Conservation (phyloP, 2,329 filamentous ascomycete species). For the Xylaria sp. region DNA sequence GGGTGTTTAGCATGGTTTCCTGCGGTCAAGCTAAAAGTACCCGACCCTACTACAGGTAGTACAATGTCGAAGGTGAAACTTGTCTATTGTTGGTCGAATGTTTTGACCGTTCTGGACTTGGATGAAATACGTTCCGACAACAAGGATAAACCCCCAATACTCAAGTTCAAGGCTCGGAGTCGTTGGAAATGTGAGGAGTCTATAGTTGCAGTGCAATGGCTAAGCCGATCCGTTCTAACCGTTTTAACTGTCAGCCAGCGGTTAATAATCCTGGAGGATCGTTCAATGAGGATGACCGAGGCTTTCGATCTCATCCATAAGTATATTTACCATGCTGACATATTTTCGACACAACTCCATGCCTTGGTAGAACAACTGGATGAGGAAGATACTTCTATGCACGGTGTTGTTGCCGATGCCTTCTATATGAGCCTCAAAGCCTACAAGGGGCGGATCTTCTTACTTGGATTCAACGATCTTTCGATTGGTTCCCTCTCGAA, state of each 20-base stretch:
- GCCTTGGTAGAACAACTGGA: conserved; percentile 85
- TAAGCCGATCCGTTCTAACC: conserved; percentile 89
- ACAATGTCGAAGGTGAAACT: conserved; percentile 82
- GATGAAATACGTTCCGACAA: conserved; percentile 72
- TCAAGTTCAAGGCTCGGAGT: conserved; percentile 82
- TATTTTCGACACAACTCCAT: conserved; percentile 88
- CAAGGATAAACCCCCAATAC: conserved; percentile 75
- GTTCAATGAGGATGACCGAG: conserved; percentile 87
- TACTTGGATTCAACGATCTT: conserved; percentile 92
- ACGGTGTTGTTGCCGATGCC: conserved; percentile 94
- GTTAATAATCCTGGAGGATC: conserved; percentile 89
- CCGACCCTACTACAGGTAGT: conserved; percentile 69
- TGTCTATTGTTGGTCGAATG: conserved; percentile 97
- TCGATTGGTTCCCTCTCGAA: conserved; percentile 92
- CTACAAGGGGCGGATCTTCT: conserved; percentile 91
- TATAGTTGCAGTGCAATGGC: conserved; percentile 95
- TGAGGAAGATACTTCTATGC: conserved; percentile 86
- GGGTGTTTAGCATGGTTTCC: conserved; percentile 98
- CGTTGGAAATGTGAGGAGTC: conserved; percentile 94
- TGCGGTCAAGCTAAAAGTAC: conserved; percentile 85
- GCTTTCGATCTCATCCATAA: conserved; percentile 91
- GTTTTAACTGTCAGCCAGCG: conserved; percentile 94
- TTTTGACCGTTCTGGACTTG: conserved; percentile 91
- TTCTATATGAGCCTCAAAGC: conserved; percentile 98
- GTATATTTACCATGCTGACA: conserved; percentile 87